Evolutionary conservation across 257 asterid species (phyloP).

Genomic region (Hygrophila difformis): DNA sequence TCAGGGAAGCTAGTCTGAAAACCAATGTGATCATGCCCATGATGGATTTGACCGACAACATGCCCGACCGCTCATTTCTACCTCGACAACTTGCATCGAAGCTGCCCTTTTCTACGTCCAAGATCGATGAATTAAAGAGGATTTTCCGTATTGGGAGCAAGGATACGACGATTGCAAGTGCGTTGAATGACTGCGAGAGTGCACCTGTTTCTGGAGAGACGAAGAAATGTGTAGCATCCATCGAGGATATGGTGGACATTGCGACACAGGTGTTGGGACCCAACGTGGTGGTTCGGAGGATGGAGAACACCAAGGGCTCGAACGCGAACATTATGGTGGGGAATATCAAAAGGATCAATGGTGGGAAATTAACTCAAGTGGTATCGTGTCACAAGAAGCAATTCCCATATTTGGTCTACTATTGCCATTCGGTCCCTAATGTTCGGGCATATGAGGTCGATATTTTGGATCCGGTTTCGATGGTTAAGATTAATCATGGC

Average conservation of each 20-base stretch:
- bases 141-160: not conserved
- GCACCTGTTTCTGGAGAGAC: not conserved
- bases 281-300: not conserved
- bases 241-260: not conserved
- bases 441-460: not conserved
- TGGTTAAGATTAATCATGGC: no score
- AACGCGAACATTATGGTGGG: not conserved
- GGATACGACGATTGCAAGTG: not conserved
- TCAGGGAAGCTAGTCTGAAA: not conserved
- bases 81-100: not conserved
- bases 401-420: not conserved
- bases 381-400: not conserved
- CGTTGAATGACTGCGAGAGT: not conserved
- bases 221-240: not conserved
- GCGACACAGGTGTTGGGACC: not conserved
- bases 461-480: no score
- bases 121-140: not conserved
- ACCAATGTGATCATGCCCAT: not conserved
- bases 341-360: no score
- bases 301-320: not conserved
- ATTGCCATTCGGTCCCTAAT: constrained; percentile 1
- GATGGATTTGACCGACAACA: not conserved
- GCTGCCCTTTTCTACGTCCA: not conserved
- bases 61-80: not conserved
- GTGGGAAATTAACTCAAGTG: not conserved